These are phyloP conservation scores for Aspergillus nidulans DNA, from an alignment of 495 filamentous ascomycete species.

Conservation along the genomic window DNA sequence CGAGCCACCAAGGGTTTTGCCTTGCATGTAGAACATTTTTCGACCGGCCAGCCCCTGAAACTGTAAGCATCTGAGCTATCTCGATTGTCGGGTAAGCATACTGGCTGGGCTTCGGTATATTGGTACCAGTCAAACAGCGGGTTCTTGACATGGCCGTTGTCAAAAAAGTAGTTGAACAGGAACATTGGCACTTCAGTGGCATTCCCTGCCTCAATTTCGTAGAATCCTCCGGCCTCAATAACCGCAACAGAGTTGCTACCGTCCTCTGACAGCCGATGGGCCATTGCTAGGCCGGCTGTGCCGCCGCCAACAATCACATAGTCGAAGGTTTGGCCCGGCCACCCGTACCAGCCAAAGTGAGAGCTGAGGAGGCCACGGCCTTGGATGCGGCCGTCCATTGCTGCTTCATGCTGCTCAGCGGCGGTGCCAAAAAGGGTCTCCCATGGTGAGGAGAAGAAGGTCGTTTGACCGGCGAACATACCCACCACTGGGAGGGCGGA, in stretches of 20 bases:
- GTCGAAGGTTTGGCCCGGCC: neutral
- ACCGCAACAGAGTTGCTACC: neutral
- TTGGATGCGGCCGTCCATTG: neutral
- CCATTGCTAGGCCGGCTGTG: neutral
- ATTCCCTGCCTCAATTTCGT: neutral
- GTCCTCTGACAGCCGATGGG: neutral
- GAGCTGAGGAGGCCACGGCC: neutral
- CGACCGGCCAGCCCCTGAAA: neutral
- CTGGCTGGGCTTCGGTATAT: neutral
- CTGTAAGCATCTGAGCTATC: no score
- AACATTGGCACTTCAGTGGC: neutral
- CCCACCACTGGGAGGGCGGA: neutral
- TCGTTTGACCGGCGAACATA: neutral
- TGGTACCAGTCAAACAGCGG: neutral
- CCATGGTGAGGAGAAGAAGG: neutral
- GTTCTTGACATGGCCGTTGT: neutral
- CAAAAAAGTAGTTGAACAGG: neutral
- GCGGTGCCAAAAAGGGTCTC: neutral
- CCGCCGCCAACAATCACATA: neutral
- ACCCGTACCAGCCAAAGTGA: neutral
- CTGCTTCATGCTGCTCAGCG: neutral
- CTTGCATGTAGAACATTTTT: slow-evolving; percentile 1
- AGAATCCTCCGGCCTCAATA: neutral
- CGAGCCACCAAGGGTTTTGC: neutral
- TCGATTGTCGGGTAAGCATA: neutral